phyloP scores from a whole-genome alignment of 1,139 yeast genomes.

The Scheffersomyces quercinus region DNA sequence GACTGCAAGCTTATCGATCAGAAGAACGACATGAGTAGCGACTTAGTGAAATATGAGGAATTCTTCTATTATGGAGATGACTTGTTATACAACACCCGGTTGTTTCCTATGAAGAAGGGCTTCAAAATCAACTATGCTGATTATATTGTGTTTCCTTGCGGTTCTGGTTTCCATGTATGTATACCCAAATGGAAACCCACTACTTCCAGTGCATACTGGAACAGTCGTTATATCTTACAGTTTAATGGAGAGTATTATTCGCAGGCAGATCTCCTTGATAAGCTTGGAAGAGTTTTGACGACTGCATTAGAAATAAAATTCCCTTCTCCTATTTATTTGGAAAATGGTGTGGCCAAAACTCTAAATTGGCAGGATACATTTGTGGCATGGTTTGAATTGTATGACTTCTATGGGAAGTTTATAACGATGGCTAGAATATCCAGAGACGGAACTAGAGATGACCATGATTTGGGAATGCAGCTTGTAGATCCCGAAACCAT shows the following conservation, averaged over 20 bases:
- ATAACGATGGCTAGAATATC: constrained; percentile 23
- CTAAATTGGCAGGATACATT: constrained; percentile 37
- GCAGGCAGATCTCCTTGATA: constrained; percentile 14
- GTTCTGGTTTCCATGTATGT: constrained; percentile 34
- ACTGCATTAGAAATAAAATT: constrained; percentile 26
- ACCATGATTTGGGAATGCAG: constrained; percentile 19
- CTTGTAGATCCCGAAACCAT: constrained; percentile 34
- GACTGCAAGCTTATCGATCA: constrained; percentile 39
- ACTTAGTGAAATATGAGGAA: not conserved
- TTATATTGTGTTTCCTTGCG: constrained; percentile 27
- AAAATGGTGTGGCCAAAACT: constrained; percentile 11
- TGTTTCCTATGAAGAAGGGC: constrained; percentile 3
- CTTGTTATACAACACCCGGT: not conserved
- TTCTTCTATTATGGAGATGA: not conserved
- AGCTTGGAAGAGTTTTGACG: constrained; percentile 22
- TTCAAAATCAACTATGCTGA: constrained; percentile 29
- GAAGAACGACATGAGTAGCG: constrained; percentile 11
- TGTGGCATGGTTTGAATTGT: constrained; percentile 39
- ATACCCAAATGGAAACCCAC: constrained; percentile 14
- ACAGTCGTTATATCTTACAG: constrained; percentile 25
- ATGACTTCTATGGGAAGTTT: constrained; percentile 34
- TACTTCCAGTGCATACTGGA: constrained; percentile 18
- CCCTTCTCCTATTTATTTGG: constrained; percentile 25
- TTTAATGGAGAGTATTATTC: constrained; percentile 21
- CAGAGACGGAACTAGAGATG: constrained; percentile 20